These are phyloP conservation scores for Leptomonas pyrrhocoris DNA, from an alignment of 208 protist genomes.

Conservation along the genomic window DNA sequence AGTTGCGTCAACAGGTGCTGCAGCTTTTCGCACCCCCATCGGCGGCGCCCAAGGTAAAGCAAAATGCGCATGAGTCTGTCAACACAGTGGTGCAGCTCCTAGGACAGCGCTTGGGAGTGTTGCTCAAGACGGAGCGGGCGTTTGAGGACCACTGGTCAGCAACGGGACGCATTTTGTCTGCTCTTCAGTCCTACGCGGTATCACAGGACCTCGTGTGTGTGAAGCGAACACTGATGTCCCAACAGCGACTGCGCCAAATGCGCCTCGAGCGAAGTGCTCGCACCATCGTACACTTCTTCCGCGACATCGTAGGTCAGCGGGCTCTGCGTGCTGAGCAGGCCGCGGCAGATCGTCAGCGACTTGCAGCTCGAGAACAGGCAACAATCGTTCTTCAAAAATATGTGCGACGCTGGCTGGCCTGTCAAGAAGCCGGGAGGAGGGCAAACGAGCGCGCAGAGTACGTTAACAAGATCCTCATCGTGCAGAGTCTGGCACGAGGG, in stretches of 20 bases:
- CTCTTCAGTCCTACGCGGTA: conserved; percentile 60
- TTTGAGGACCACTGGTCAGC: conserved; percentile 78
- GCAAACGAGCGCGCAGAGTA: conserved; percentile 35
- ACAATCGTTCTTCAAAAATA: conserved; percentile 71
- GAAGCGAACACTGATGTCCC: conserved; percentile 35
- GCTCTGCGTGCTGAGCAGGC: conserved; percentile 15
- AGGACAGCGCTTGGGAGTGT: conserved; percentile 46
- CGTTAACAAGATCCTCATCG: conserved; percentile 32
- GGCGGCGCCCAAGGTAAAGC: conserved; percentile 30
- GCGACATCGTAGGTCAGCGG: conserved; percentile 36
- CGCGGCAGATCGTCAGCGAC: conserved; percentile 16
- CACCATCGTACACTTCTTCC: conserved; percentile 68
- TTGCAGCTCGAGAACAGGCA: conserved; percentile 39
- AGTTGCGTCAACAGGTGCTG: conserved; percentile 35
- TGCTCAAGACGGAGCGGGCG: conserved; percentile 62
- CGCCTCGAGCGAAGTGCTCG: conserved; percentile 56
- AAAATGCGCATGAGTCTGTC: conserved; percentile 43
- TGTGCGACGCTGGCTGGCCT: conserved; percentile 66
- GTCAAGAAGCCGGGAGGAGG: conserved; percentile 38
- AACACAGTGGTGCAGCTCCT: conserved; percentile 47
- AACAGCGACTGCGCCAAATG: conserved; percentile 34
- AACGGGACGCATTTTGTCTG: conserved; percentile 56
- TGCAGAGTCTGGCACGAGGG: conserved; percentile 61
- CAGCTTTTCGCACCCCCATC: conserved; percentile 29
- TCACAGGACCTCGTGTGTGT: conserved; percentile 62